These are phyloP conservation scores for Malus asiatica DNA, from an alignment of 306 rosid genomes.

Conservation along the genomic window DNA sequence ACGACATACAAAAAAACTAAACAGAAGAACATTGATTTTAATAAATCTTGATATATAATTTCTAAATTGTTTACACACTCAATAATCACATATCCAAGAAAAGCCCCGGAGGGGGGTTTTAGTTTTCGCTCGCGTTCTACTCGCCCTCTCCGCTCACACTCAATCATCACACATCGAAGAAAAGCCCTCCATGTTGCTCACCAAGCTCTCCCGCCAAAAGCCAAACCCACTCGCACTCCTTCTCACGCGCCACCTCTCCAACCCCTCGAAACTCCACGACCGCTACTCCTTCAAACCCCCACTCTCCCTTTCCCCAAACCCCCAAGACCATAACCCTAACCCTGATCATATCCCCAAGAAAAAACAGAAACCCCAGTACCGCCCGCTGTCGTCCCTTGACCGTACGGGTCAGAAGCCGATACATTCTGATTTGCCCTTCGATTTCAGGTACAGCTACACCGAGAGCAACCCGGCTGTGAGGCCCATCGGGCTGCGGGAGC, in stretches of 20 bases:
- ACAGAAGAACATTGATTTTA: too few relatives aligned
- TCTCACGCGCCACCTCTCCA: constrained; percentile 54
- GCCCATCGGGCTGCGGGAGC: constrained; percentile 79
- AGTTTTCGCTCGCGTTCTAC: too few relatives aligned
- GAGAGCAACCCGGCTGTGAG: constrained; percentile 63
- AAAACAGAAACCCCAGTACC: constrained; percentile 47
- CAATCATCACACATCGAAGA: neutral
- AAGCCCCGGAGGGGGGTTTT: too few relatives aligned
- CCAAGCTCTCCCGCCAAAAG: constrained; percentile 49
- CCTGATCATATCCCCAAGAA: constrained; percentile 26
- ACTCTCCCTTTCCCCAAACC: constrained; percentile 36
- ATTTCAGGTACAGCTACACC: constrained; percentile 80
- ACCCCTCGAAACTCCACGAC: constrained; percentile 55
- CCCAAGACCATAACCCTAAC: constrained; percentile 24
- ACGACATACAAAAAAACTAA: too few relatives aligned
- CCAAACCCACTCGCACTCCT: constrained; percentile 9
- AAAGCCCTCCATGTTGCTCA: constrained; percentile 39
- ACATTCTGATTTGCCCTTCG: constrained; percentile 62
- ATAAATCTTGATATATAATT: too few relatives aligned
- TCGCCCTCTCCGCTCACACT: neutral
- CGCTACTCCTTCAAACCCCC: constrained; percentile 62
- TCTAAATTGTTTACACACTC: too few relatives aligned
- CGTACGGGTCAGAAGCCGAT: constrained; percentile 42
- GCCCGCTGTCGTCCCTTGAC: constrained; percentile 73
- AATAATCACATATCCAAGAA: too few relatives aligned